Base-by-base conservation (phyloP, 2,329 filamentous ascomycete genomes). In the Diaporthe velutina region DNA sequence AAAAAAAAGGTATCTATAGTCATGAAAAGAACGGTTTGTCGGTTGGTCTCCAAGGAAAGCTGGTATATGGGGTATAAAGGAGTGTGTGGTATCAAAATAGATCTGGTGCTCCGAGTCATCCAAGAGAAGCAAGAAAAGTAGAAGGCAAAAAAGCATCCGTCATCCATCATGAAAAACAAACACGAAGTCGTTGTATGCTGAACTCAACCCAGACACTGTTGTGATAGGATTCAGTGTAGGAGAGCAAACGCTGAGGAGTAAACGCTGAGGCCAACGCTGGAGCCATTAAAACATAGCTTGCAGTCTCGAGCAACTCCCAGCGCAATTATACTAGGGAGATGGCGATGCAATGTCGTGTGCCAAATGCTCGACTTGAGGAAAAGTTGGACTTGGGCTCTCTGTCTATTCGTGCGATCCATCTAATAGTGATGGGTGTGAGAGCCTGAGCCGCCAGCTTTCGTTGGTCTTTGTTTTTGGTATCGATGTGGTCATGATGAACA, bases 11-110 rank as follows among this genome's bases (percentile, higher is more conserved):
- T 71, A 61, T 74, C 66, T 75, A 73, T 66, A 33, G 28, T 75
- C 35, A 74, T 64, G 70, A 72, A 72, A 70, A 25, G 68, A 76
- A 52, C 28, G 74, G 55, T 66, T 70, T 70, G 42, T 60, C 54
- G 73, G 74, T 74, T 57, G 68, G 73, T 72, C 33, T 42, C 57
- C 73, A 66, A 70, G 58, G 19, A 55, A 73, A 58, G 57, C 57
- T 61, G 48, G 60, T 58, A 70, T 54, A 58, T 64, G 67, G 73
- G 72, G 72, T 70, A 71, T 71, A 74, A 76, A 76, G 61, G 74
- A 76, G 74, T 64, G 74, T 76, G 73, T 76, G 73, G 60, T 76
- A 76, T 74, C 72, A 55, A 74, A 74, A 48, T 60, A 71, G 45
- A 66, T 66, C 50, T 67, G 40, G 61, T 54, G 66, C 58, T 74